Conservation (phyloP, 257 asterid species). For the Nicotiana otophora region DNA sequence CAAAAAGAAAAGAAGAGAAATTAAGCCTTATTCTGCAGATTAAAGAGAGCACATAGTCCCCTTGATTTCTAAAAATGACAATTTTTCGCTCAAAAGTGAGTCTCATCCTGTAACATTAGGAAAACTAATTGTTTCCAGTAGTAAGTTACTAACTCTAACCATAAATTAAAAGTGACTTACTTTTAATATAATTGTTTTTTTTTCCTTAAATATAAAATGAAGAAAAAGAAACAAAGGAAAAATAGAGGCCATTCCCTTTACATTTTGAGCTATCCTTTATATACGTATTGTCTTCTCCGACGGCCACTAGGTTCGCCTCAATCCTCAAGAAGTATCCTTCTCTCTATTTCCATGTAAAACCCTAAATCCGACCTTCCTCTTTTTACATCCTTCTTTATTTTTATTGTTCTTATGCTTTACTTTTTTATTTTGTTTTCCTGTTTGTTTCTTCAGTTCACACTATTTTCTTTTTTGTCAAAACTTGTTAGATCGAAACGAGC, state of each 20-base stretch:
- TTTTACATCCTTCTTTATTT: background rate
- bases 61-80: too few relatives aligned
- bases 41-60: too few relatives aligned
- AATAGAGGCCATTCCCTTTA: background rate
- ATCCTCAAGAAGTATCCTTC: background rate
- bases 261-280: background rate
- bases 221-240: too few relatives aligned
- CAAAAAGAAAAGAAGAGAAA: too few relatives aligned
- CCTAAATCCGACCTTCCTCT: background rate
- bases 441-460: background rate
- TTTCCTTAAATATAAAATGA: too few relatives aligned
- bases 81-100: too few relatives aligned
- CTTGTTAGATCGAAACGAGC: background rate
- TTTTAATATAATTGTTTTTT: too few relatives aligned
- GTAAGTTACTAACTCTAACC: too few relatives aligned
- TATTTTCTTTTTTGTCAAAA: background rate
- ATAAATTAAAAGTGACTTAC: too few relatives aligned
- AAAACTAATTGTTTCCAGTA: too few relatives aligned
- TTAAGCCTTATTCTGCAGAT: too few relatives aligned
- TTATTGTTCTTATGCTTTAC: background rate
- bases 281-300: background rate
- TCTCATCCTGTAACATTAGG: too few relatives aligned
- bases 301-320: background rate
- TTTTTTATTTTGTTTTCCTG: background rate
- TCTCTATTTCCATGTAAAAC: constrained; percentile 4